Base-by-base conservation (phyloP, 306 rosid species). In the Echinosophora koreensis region DNA sequence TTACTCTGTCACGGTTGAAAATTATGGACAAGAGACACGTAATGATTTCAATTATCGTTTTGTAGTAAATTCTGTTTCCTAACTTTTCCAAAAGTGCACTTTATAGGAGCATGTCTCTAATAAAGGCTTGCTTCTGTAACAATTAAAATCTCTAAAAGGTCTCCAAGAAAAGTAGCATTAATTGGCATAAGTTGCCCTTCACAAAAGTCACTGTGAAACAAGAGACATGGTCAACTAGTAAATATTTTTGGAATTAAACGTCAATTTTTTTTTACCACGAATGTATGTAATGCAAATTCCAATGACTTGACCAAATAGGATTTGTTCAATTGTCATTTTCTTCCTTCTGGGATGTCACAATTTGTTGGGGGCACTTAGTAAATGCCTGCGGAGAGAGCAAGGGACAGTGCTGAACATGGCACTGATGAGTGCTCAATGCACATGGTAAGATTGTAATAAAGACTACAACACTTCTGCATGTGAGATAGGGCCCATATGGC, bases 401-500 rank as follows among this genome's bases (percentile, higher is more conserved):
- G 18, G 38, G 80, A 80, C 73, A 76, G 65, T 65, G 63, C 77
- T 65, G 76, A 76, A 57, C 55, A 71, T 37, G 68, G 70, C 62
- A 64, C 41, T 68, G 72, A 69, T 74, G 55, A 81, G 66, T 60
- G 66, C 39, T 73, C 8, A 63, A 60, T 65, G 82, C 84, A 78
- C 88, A 78, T 81, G 88, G 85, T 66, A 57, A 68, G 66, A 63
- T 79, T 79, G 78, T 44, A 77, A 71, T 80, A 64, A 71, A 71
- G 79, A 65, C 69, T 42, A 57, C 34, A 63, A 49, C 16, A 7
- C 71, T 47, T 57, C 1, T 39, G 73, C 84, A 85, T 85, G 88
- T 85, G 88, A 74, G 69, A 82, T 64, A 64, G 86, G 88, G 12
- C 80, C 88, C 88, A 74, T 82, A 8, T 52, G 35, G 56, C 88